phyloP scores from a whole-genome alignment of 2,329 filamentous ascomycete species.

The Fusarium foetens region DNA sequence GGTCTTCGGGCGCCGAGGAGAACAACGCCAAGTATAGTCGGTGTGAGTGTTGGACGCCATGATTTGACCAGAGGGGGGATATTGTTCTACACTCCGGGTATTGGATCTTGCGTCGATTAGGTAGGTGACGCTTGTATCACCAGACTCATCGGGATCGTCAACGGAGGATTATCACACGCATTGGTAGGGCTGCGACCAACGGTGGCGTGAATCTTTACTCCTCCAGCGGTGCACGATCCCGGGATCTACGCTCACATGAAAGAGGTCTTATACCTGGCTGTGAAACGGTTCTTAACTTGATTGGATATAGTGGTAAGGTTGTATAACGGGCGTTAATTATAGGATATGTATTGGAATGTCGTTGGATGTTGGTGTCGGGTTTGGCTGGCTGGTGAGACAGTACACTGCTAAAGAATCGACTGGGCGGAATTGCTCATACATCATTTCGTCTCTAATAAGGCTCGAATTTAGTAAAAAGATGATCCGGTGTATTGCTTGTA shows the following conservation, averaged over 20 bases:
- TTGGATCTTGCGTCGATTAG: not conserved
- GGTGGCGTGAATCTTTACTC: slow-evolving; percentile 8
- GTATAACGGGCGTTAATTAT: not conserved
- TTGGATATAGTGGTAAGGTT: not conserved
- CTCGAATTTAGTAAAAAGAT: not conserved
- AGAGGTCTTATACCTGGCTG: not conserved
- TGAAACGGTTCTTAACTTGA: not conserved
- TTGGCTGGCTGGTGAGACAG: not conserved
- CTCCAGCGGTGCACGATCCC: not conserved
- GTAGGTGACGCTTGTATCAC: not conserved
- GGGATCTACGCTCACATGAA: not conserved
- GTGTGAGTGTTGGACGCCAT: not conserved
- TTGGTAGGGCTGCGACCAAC: slow-evolving; percentile 1
- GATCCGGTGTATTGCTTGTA: not conserved
- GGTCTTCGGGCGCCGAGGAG: not conserved
- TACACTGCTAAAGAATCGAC: not conserved
- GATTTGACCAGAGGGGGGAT: not conserved
- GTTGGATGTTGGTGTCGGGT: not conserved
- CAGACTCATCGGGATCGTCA: slow-evolving; percentile 8
- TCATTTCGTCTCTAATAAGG: not conserved
- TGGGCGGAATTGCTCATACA: not conserved
- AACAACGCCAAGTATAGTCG: slow-evolving; percentile 2
- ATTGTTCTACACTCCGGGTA: not conserved
- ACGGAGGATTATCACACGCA: not conserved
- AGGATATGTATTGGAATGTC: not conserved